Evolutionary conservation across 2,329 filamentous ascomycete species (phyloP), one percentile per base, ranked within the genome.

Genomic region (Thermothelomyces thermophilus): DNA sequence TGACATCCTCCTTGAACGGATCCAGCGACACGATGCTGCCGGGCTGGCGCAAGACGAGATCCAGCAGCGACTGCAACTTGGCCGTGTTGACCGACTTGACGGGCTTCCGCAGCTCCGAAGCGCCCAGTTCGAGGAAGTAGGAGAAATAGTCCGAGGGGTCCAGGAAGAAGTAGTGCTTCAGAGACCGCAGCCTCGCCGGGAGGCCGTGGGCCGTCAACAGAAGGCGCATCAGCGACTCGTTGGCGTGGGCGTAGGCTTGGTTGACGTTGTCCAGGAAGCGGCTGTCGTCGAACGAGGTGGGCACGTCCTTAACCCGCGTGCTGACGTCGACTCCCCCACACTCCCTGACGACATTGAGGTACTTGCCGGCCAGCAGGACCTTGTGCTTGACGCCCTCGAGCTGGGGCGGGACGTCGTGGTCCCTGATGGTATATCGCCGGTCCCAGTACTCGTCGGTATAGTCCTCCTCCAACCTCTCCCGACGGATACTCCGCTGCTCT

Each of bases 371-470:
- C 30, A 98, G 76, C 2, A 98, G 75, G 1, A 97, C 91, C 68
- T 96, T 96, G 59, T 95, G 90, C 64, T 93, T 93, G 58, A 97
- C 86, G 24, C 80, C 83, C 64, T 93, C 86, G 4, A 98, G 78
- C 64, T 98, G 93, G 8, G 91, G 90, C 3, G 93, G 93, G 1
- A 97, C 84, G 53, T 95, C 87, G 42, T 88, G 83, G 54, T 95
- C 89, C 52, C 93, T 84, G 55, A 98, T 86, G 4, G 93, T 97
- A 64, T 98, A 98, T 56, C 93, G 80, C 63, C 95, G 89, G 66
- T 98, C 93, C 93, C 93, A 98, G 67, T 98, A 98, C 63, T 98
- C 93, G 66, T 98, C 93, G 0, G 91, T 98, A 63, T 97, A 98
- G 66, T 98, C 93, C 64, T 95, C 85, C 63, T 97, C 90, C 2